These are phyloP conservation scores for Ulvella scutata DNA, from an alignment of 139 green algal genomes.

Conservation along the genomic window DNA sequence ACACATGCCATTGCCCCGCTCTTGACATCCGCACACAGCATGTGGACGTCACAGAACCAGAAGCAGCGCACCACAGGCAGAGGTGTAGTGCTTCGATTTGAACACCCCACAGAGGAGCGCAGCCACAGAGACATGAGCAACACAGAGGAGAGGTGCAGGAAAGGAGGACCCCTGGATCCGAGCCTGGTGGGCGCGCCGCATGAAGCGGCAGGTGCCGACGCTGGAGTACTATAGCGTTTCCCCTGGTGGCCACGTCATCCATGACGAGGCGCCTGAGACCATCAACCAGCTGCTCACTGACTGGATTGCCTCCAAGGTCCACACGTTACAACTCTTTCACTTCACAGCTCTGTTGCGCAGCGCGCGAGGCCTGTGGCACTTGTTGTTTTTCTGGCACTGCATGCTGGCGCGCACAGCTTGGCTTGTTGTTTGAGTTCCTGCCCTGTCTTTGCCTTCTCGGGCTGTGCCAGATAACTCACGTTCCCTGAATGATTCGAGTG, in stretches of 20 bases:
- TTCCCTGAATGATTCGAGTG: background rate
- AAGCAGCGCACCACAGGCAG: too few species aligned
- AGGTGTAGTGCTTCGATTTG: too few species aligned
- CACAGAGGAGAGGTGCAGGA: background rate
- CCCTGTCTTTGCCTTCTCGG: background rate
- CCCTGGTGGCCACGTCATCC: background rate
- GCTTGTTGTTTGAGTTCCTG: background rate
- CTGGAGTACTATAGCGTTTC: background rate
- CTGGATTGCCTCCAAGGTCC: background rate
- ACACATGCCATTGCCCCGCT: too few species aligned
- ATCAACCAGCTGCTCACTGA: background rate
- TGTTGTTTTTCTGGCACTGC: background rate
- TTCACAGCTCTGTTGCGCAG: background rate
- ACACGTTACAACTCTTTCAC: background rate
- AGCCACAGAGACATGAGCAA: too few species aligned
- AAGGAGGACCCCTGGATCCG: conserved; percentile 1
- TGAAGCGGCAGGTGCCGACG: background rate
- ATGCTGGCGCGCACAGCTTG: background rate
- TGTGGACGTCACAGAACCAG: too few species aligned
- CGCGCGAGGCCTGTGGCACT: background rate
- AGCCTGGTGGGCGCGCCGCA: background rate
- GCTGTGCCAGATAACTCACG: background rate
- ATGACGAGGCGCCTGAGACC: background rate
- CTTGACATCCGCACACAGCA: too few species aligned
- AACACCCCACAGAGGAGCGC: too few species aligned